A percentile compares a stretch with the other conserved stretches of the same genome.
phyloP scores from a whole-genome alignment of 1,139 yeast species.

The Tardiomyces blankii region DNA sequence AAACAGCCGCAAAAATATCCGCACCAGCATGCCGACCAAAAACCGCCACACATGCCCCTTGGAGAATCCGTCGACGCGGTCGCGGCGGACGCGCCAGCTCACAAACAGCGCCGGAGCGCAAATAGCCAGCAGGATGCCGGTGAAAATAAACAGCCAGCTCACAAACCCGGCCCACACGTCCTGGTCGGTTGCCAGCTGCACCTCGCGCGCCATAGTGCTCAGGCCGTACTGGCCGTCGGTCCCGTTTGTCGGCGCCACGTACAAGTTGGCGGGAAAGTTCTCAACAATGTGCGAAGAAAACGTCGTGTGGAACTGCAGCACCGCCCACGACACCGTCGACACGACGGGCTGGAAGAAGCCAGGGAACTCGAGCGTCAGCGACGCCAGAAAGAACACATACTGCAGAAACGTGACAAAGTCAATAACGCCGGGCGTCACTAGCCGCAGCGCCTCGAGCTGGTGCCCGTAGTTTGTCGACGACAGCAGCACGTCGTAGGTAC shows the following conservation, averaged over 20 bases:
- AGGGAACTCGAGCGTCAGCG: conserved; percentile 48
- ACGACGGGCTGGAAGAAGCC: conserved; percentile 53
- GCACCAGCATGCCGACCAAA: conserved; percentile 17
- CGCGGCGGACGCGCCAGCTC: neutral
- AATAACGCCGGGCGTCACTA: conserved; percentile 44
- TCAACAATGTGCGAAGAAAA: conserved; percentile 10
- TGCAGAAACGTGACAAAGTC: conserved; percentile 44
- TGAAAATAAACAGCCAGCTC: conserved; percentile 21
- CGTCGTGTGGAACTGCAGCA: conserved; percentile 21
- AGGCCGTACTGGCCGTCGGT: conserved; percentile 17
- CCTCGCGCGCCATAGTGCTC: conserved; percentile 16
- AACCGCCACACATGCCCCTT: conserved; percentile 9
- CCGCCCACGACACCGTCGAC: conserved; percentile 30
- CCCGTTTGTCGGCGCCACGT: conserved; percentile 2
- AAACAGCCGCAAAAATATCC: conserved; percentile 18
- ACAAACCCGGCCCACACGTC: conserved; percentile 28
- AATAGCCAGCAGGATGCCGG: conserved; percentile 1
- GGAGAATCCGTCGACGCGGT: neutral
- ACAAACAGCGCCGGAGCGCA: neutral
- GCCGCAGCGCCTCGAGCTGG: conserved; percentile 44
- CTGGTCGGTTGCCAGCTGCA: conserved; percentile 15
- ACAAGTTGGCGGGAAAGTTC: neutral
- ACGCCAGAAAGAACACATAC: conserved; percentile 46
- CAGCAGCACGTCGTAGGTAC: conserved; percentile 46
- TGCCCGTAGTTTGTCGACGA: conserved; percentile 52